Percentiles rank a stretch among this genome's conserved stretches.
phyloP scores from a whole-genome alignment of 2,329 filamentous ascomycete genomes.

The Fusarium transvaalense region DNA sequence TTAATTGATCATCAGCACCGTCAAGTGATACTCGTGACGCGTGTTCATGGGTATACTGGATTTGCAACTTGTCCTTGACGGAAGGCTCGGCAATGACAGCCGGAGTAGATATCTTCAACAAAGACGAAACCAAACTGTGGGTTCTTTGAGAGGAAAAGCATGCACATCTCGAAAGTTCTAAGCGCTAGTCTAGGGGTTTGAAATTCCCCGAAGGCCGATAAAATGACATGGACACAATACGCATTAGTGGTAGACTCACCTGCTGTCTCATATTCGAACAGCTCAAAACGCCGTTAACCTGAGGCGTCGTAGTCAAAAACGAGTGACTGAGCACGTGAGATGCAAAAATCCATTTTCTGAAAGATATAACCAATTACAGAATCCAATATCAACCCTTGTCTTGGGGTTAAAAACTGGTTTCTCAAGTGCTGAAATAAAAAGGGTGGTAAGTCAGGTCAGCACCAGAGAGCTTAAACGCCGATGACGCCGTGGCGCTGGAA shows the following conservation, averaged over 20 bases:
- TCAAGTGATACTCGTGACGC: slow-evolving; percentile 5
- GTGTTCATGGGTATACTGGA: not conserved
- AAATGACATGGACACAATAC: not conserved
- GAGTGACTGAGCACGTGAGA: not conserved
- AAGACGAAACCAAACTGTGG: not conserved
- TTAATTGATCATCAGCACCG: not conserved
- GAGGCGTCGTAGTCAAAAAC: not conserved
- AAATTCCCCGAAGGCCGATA: slow-evolving; percentile 16
- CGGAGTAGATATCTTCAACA: not conserved
- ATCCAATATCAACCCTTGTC: not conserved
- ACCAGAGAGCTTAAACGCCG: not conserved
- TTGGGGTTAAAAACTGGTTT: slow-evolving; percentile 19
- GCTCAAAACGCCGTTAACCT: not conserved
- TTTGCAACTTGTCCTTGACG: not conserved
- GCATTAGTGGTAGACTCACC: no score
- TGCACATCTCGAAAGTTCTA: no score
- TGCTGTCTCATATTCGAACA: not conserved
- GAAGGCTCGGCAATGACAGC: slow-evolving; percentile 4
- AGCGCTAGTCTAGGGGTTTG: not conserved
- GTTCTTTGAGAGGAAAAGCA: not conserved
- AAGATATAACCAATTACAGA: not conserved
- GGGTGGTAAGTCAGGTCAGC: not conserved
- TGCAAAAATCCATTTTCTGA: no score
- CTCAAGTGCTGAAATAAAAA: not conserved
- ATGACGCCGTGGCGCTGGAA: slow-evolving; percentile 34